Evolutionary conservation across 345 rosid genomes (phyloP), one percentile per base, ranked within the genome.

Genomic region (Abelmoschus esculentus): DNA sequence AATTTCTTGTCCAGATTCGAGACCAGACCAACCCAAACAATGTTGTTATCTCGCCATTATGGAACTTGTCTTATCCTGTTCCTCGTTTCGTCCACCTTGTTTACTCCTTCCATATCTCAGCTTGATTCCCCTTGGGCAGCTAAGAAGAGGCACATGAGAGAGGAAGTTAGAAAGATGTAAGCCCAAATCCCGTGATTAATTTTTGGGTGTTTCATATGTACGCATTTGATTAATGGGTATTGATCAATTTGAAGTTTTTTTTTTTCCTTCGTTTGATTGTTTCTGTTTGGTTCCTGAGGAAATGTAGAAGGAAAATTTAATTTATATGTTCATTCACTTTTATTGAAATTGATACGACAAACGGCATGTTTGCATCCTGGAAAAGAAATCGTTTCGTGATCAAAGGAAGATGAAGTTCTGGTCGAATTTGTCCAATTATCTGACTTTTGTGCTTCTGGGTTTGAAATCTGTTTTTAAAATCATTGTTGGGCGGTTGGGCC

Each of bases 131-230:
- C 62, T 73, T 86, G 74, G 86, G 77, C 81, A 10, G 83, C 84
- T 66, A 89, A 80, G 87, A 83, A 83, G 92, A 80, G 73, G 54
- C 83, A 69, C 59, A 79, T 91, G 92, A 84, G 89, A 54, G 96
- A 86, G 70, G 84, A 89, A 89, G 96, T 91, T 61, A 86, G 95
- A 72, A 67, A 83, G 76, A 93, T 93, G 98, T 91, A 86, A 69
- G 90, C 44, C 19, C 42, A 26, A n/a, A 58, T 54, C 17, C 58
- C 12, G 9, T 11, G 12, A 14, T 46, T 32, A 19, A 9, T 36
- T 58, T 5, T 46, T 49, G 67, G 69, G 56, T 59, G 5, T 29
- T 74, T 29, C 32, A 55, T 73, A 12, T 70, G 5, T 11, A 22
- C 15, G 47, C 18, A 2, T 1, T 70, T 63, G 42, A 22, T 3